phyloP scores from a whole-genome alignment of 2,329 filamentous ascomycete genomes.

The Hirsutella thompsonii region DNA sequence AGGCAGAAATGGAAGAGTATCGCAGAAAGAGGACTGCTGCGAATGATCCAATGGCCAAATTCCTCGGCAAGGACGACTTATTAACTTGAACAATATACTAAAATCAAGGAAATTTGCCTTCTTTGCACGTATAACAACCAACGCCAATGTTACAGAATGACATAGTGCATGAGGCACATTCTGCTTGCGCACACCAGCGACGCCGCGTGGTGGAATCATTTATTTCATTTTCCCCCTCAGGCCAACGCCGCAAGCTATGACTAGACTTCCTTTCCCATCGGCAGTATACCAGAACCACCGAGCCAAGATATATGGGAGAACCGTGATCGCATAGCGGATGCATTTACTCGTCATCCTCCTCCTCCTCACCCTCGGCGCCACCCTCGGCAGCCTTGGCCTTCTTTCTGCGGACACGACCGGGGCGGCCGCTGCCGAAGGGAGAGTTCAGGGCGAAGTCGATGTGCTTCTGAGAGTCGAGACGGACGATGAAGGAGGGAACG shows the following conservation, averaged over 20 bases:
- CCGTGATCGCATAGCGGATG: conserved; percentile 16
- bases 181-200: neutral
- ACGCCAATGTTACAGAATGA: too few species aligned
- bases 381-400: conserved; percentile 95
- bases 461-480: conserved; percentile 99
- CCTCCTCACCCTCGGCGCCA: conserved; percentile 66
- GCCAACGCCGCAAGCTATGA: conserved; percentile 40
- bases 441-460: conserved; percentile 98
- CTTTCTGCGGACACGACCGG: conserved; percentile 98
- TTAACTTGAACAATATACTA: conserved; percentile 20
- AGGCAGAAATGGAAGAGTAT: conserved; percentile 80
- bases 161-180: neutral
- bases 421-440: conserved; percentile 93
- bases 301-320: conserved; percentile 15
- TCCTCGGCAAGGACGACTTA: conserved; percentile 62
- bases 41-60: conserved; percentile 78
- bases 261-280: conserved; percentile 25
- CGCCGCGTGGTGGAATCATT: conserved; percentile 15
- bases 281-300: conserved; percentile 21
- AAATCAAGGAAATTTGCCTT: too few species aligned
- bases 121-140: too few species aligned
- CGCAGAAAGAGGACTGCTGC: conserved; percentile 59
- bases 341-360: conserved; percentile 69
- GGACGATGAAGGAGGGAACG: conserved; percentile 98
- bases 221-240: conserved; percentile 33